phyloP scores from a whole-genome alignment of 441 rosid species.

The Sinapis alba region DNA sequence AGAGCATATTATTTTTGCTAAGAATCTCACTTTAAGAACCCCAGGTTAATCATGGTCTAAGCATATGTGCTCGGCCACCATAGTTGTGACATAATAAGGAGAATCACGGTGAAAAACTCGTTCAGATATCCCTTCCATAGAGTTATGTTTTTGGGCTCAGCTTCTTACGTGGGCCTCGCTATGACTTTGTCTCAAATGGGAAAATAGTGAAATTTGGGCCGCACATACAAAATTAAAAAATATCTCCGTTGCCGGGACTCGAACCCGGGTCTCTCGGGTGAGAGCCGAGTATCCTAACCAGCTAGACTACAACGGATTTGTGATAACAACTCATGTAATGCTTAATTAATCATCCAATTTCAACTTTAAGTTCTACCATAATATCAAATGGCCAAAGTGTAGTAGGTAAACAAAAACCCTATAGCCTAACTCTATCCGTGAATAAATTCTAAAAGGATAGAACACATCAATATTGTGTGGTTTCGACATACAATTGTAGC shows the following conservation, averaged over 20 bases:
- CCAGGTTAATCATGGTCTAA: too few relatives aligned
- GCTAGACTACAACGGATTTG: constrained; percentile 85
- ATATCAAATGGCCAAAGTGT: background rate
- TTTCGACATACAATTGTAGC: background rate
- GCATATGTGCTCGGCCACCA: too few relatives aligned
- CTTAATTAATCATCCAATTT: background rate
- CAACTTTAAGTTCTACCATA: background rate
- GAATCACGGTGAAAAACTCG: constrained; percentile 70
- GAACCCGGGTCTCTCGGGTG: constrained; percentile 97
- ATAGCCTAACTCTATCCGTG: background rate
- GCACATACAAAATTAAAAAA: background rate
- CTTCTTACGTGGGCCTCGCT: constrained; percentile 6
- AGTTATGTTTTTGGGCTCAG: constrained; percentile 1
- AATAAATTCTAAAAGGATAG: background rate
- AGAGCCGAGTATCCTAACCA: constrained; percentile 98
- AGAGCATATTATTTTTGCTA: too few relatives aligned
- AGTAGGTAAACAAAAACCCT: background rate
- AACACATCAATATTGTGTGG: constrained; percentile 18
- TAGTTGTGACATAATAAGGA: too few relatives aligned
- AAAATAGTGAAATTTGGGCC: background rate
- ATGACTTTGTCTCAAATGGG: background rate
- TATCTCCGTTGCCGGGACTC: background rate
- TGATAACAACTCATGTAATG: background rate
- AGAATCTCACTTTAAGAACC: too few relatives aligned
- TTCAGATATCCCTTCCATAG: background rate